Evolutionary conservation across 2,329 filamentous ascomycete species (phyloP), one percentile per base, ranked within the genome.

Genomic region (Colletotrichum endophyticum): DNA sequence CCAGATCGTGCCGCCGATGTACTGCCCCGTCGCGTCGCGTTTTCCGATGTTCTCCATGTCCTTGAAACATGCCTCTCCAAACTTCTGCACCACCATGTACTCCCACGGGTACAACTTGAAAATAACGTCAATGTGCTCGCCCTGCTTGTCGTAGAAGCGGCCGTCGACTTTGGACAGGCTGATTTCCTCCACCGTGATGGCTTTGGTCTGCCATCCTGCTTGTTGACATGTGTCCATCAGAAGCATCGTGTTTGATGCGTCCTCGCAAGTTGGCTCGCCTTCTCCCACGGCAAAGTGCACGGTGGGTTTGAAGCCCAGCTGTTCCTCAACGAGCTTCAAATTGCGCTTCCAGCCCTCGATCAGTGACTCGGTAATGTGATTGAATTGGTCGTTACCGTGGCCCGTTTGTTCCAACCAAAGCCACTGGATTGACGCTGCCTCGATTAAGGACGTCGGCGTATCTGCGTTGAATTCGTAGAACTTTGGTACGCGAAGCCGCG

Each of bases 391-490:
- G 49, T 72, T 68, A 1, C 70, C 70, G 16, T 25, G 27, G 15
- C 70, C 70, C 8, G 70, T 72, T 34, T 72, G 70, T 11, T 72
- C 32, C 0, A 72, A 16, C 70, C 70, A 72, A 8, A 59, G 19
- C 70, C 70, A 72, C 28, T 68, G 70, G 1, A 72, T 72, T 7
- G 30, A 72, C 4, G 63, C 63, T 4, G 63, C 32, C 5, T 72
- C 63, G 8, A 72, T 25, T 5, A 72, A 8, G 15, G 53, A 19
- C 1, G 70, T 72, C 3, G 70, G 70, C 8, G 70, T 72, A 28
- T 72, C 70, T 2, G 70, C 70, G 7, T 72, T 72, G 34, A 72
- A 72, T 16, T 72, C 70, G 15, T 72, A 72, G 13, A 72, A 72
- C 8, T 68, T 72, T 19, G 70, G 70, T 2, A 27, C 32, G 2